Evolutionary conservation across 345 rosid species (phyloP).

Genomic region (Durio zibethinus): DNA sequence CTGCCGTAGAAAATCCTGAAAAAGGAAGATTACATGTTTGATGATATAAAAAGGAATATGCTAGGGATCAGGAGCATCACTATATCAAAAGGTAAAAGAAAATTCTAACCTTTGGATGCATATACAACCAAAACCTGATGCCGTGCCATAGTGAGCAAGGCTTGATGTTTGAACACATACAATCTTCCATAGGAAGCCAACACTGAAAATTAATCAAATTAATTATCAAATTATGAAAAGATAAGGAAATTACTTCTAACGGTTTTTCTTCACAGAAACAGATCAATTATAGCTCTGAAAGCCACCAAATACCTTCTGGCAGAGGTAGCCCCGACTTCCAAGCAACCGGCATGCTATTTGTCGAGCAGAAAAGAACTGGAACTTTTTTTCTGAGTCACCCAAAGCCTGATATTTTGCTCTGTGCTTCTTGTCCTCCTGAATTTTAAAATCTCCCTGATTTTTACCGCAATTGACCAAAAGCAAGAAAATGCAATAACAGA

Average conservation of each 20-base stretch:
- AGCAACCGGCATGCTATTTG: slow-evolving; percentile 86
- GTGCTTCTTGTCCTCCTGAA: slow-evolving; percentile 86
- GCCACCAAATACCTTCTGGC: slow-evolving; percentile 63
- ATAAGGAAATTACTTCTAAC: not conserved
- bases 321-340: slow-evolving; percentile 89
- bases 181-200: slow-evolving; percentile 94
- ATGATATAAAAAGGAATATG: not conserved
- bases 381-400: slow-evolving; percentile 70
- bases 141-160: slow-evolving; percentile 59
- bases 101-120: slow-evolving; percentile 90
- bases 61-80: not conserved
- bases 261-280: not conserved
- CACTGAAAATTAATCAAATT: slow-evolving; percentile 48
- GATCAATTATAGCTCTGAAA: not conserved
- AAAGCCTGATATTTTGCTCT: slow-evolving; percentile 76
- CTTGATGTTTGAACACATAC: slow-evolving; percentile 74
- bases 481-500: not conserved
- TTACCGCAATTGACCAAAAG: not conserved
- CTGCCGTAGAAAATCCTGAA: slow-evolving; percentile 86
- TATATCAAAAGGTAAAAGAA: not conserved
- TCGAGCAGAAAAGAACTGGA: slow-evolving; percentile 77
- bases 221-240: not conserved
- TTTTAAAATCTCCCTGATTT: slow-evolving; percentile 64
- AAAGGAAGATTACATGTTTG: slow-evolving; percentile 12
- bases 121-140: slow-evolving; percentile 84